Base-by-base conservation (phyloP, 148 eudicot species). In the Silene conica region DNA sequence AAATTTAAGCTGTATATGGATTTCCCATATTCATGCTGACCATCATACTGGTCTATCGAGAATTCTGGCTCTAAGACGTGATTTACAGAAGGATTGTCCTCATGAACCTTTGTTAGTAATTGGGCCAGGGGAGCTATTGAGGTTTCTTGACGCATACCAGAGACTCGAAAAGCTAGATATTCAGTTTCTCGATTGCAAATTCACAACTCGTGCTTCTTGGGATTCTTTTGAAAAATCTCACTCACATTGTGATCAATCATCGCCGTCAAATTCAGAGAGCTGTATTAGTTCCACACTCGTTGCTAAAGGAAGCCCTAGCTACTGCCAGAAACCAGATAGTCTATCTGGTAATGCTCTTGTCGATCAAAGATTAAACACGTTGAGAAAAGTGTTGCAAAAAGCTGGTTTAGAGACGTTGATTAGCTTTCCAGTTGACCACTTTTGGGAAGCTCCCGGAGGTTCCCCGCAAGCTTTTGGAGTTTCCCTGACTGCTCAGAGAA, bases 21-120 rank as follows among this genome's bases (percentile, higher is more conserved):
- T 94, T 64, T 94, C 98, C 38, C 98, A 94, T 80, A 94, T 94
- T 65, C 98, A 94, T 80, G 98, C 97, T 34, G 98, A 94, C 82
- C 98, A 94, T 81, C 97, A 91, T 69, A 88, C 98, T 0, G 98
- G 98, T 69, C 84, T 94, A 46, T 95, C 90, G 60, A 88, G 98
- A 82, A 85, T 94, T 68, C 96, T 94, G 67, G 98, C 98, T 73
- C 81, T 89, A 15, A 78, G 98, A 64, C 89, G 96, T 63, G 85
- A 88, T 77, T 73, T 94, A 50, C 68, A 91, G 74, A 91, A 82
- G 69, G 91, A 83, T 48, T 54, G 75, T 48, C 93, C 86, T 50
- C 98, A 89, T 64, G 91, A 83, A 61, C 91, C 97, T 15, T 72
- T 91, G 79, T 71, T 89, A 41, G 98, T 94, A n/a, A 76, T 94